Percentiles rank a stretch among this genome's conserved stretches.
Conservation (phyloP, 495 filamentous ascomycete species). For the Aspergillus diversus region DNA sequence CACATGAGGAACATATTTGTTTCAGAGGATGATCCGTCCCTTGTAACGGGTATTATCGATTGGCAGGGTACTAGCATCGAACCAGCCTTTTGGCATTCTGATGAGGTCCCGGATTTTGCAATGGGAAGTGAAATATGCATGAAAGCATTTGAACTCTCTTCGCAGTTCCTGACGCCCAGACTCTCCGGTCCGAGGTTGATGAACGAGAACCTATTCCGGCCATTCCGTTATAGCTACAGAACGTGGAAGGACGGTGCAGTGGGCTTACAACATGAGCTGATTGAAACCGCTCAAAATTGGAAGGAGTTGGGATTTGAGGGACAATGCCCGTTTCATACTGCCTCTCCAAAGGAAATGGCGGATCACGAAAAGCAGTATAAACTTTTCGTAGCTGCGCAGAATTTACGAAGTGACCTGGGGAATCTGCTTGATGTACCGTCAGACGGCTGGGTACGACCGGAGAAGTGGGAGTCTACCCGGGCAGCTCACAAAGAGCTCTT, state of each 20-base stretch:
- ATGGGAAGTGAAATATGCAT: conserved; percentile 26
- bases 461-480: conserved; percentile 40
- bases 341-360: conserved; percentile 34
- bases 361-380: conserved; percentile 41
- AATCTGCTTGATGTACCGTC: conserved; percentile 35
- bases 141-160: conserved; percentile 38
- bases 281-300: conserved; percentile 42
- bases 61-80: conserved; percentile 46
- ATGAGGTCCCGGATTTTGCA: conserved; percentile 43
- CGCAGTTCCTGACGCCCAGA: conserved; percentile 37
- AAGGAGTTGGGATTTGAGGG: conserved; percentile 42
- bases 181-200: conserved; percentile 39
- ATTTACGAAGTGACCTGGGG: conserved; percentile 36
- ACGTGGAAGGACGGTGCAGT: conserved; percentile 50
- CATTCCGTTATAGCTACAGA: conserved; percentile 45
- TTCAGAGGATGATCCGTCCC: conserved; percentile 42
- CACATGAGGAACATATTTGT: conserved; percentile 50
- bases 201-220: conserved; percentile 44
- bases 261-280: conserved; percentile 45
- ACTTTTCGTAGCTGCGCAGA: conserved; percentile 38
- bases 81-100: conserved; percentile 43
- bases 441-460: conserved; percentile 46
- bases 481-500: conserved; percentile 38
- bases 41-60: conserved; percentile 44
- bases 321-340: conserved; percentile 39